Percentiles rank a stretch among this genome's conserved stretches.
These are phyloP conservation scores for Candida rishiriensis DNA, from an alignment of 805 yeast genomes.

Conservation along the genomic window DNA sequence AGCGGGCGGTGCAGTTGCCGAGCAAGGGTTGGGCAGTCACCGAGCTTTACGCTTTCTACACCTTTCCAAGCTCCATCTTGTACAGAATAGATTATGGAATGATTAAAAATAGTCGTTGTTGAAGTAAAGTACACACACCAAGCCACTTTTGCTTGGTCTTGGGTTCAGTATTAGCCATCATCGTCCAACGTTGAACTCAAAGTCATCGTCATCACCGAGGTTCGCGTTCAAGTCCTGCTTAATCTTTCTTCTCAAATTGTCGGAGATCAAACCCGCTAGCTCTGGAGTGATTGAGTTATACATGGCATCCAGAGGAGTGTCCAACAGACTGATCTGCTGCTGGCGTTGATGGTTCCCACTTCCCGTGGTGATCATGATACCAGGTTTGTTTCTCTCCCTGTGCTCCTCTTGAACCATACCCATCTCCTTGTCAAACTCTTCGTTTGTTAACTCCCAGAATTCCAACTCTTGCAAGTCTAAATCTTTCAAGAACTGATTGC, in stretches of 20 bases:
- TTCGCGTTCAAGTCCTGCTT: conserved; percentile 7
- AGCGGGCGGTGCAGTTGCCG: no score
- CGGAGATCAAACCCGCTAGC: conserved; percentile 14
- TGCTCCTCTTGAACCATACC: conserved; percentile 10
- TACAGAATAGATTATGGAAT: no score
- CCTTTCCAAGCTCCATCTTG: no score
- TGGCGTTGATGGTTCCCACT: not conserved
- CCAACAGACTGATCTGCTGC: conserved; percentile 11
- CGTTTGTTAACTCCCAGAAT: conserved; percentile 29
- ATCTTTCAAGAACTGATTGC: conserved; percentile 23
- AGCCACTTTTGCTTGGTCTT: no score
- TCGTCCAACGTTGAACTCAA: conserved; percentile 6
- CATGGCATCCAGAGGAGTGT: conserved; percentile 19
- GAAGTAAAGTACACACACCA: no score
- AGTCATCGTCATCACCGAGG: conserved; percentile 1
- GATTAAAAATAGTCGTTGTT: no score
- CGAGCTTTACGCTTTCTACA: no score
- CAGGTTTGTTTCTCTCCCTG: conserved; percentile 3
- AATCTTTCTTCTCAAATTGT: conserved; percentile 11
- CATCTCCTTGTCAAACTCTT: conserved; percentile 29
- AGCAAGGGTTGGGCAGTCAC: no score
- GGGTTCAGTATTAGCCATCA: not conserved
- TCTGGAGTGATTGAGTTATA: conserved; percentile 14
- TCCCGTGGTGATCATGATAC: not conserved
- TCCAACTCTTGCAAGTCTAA: conserved; percentile 29